phyloP scores from a whole-genome alignment of 1,284 basidiomycete species.

The Malassezia psittaci region DNA sequence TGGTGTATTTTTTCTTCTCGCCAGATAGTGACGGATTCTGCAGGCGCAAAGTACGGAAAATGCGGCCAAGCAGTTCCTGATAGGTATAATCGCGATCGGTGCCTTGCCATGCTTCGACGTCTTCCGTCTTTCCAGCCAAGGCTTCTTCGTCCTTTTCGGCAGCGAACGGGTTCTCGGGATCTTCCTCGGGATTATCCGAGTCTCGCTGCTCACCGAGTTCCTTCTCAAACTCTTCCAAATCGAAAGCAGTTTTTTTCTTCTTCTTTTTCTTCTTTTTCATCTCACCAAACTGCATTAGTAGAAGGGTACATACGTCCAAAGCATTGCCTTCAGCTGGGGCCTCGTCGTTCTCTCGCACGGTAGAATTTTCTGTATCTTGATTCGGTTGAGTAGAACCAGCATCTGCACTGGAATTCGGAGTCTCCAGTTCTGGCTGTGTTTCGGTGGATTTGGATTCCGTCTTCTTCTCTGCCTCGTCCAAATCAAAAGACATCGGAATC shows the following conservation, averaged over 20 bases:
- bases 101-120: constrained; percentile 60
- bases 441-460: neutral
- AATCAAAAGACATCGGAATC: constrained; percentile 65
- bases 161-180: constrained; percentile 40
- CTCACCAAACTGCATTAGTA: constrained; percentile 50
- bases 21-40: constrained; percentile 80
- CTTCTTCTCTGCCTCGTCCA: constrained; percentile 49
- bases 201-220: constrained; percentile 52
- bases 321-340: constrained; percentile 12
- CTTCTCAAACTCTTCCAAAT: constrained; percentile 48
- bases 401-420: neutral
- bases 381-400: neutral
- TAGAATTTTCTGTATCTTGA: neutral
- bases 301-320: constrained; percentile 41
- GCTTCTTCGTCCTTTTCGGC: constrained; percentile 22
- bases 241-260: constrained; percentile 46
- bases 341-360: constrained; percentile 16
- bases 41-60: constrained; percentile 80
- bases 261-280: constrained; percentile 53
- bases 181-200: constrained; percentile 54
- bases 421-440: neutral
- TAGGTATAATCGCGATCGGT: constrained; percentile 92
- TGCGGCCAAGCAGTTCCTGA: constrained; percentile 83
- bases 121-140: constrained; percentile 18
- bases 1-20: constrained; percentile 78